phyloP scores from a whole-genome alignment of 2,329 filamentous ascomycete species.

The Dothistroma septosporum region DNA sequence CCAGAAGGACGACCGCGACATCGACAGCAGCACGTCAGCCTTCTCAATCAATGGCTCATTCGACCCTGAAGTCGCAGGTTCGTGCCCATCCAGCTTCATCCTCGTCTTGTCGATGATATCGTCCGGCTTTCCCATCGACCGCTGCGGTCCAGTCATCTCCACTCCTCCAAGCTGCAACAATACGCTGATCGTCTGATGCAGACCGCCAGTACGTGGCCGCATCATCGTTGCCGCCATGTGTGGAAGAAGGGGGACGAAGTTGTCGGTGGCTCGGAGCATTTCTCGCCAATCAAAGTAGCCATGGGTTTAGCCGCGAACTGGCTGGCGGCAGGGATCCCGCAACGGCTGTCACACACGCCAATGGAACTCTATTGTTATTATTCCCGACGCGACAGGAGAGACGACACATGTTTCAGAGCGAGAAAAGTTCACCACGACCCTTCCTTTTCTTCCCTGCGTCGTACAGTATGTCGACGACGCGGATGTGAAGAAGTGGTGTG shows the following conservation, averaged over 20 bases:
- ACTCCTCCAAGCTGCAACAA: not conserved
- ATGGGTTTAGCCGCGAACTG: not conserved
- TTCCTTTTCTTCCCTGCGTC: not conserved
- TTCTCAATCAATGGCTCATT: no score
- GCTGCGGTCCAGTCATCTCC: not conserved
- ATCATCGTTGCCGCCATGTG: not conserved
- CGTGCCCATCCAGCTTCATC: not conserved
- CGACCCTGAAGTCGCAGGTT: not conserved
- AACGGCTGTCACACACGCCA: not conserved
- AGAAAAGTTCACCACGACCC: not conserved
- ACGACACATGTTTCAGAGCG: not conserved
- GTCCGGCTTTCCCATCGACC: not conserved
- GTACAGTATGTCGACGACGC: not conserved
- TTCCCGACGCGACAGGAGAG: not conserved
- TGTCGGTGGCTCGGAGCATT: not conserved
- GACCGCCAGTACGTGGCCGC: not conserved
- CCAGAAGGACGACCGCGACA: no score
- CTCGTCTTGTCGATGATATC: not conserved
- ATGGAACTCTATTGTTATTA: not conserved
- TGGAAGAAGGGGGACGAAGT: not conserved
- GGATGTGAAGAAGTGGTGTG: not conserved
- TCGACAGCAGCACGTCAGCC: no score
- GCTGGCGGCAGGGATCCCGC: not conserved
- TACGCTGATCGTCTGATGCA: not conserved
- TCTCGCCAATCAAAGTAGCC: not conserved